Evolutionary conservation across 345 rosid species (phyloP), one percentile per base, ranked within the genome.

Genomic region (Ricinus communis): DNA sequence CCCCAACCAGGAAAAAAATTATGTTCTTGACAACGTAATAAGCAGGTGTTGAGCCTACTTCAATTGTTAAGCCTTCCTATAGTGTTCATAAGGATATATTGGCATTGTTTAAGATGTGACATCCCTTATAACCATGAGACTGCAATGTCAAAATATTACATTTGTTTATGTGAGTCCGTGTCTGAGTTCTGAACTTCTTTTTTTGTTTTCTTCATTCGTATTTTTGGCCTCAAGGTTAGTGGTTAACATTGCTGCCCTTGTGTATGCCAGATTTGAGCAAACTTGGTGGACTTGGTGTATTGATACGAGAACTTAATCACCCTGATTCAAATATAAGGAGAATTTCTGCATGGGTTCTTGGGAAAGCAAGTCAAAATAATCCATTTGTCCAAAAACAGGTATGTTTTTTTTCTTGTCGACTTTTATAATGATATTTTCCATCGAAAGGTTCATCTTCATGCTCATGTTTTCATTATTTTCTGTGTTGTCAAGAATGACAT

Each of bases 341-440:
- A 76, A 60, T 85, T 72, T 89, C 99, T 71, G 98, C 99, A 41
- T 95, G 99, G 99, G 86, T 95, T 72, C 79, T 95, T 11, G 99
- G 99, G 59, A 90, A 82, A 79, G 96, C 97, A 15, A 76, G 97
- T 81, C 98, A 95, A 81, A 95, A 95, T 79, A 87, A 92, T 82
- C 91, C 90, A 13, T 72, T 81, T 79, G 83, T 92, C 78, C 96
- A 95, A 84, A 83, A 79, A 73, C 90, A 95, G 93, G 98, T 88
- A 45, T 30, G 14, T 4, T 21, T 9, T 33, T 53, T 71, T 70
- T 33, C 14, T 13, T 47, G 24, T 33, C 25, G 27, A 9, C 22
- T 50, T 46, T 73, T 47, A 16, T 19, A 49, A 30, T 53, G 0
- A 27, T 62, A 25, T 55, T 25, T 36, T 62, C 25, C 33, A 45